Base-by-base conservation (phyloP, 1,139 yeast genomes). In the Candida freyschussii region DNA sequence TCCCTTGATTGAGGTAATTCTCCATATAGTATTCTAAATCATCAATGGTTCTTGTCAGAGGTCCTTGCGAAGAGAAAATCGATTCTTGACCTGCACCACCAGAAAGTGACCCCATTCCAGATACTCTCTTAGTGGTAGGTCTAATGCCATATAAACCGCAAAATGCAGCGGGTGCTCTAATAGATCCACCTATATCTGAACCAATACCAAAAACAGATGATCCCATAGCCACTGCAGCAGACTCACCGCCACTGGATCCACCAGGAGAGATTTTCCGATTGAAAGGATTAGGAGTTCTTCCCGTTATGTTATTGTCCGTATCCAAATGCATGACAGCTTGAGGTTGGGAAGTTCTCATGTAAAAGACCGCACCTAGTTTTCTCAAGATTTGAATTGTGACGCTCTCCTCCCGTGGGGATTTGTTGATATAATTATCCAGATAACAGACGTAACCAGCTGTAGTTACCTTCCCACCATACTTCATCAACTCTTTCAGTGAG, bases 231-330 rank as follows among this genome's bases (percentile, higher is more conserved):
- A 77, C 75, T 46, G 78, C 59, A 1, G 87, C 74, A 40, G 87
- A 85, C 53, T 80, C 89, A 46, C 93, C 93, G 30, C 87, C 82
- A 5, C 86, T 78, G 1, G 86, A 78, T 13, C 93, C 93, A 41
- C 82, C 82, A 4, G 78, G 65, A 20, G 76, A 67, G 36, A 75
- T 53, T 19, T 65, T 57, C n/a, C 72, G 60, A 49, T 76, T 75
- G 52, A 55, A 59, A 1, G 81, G 76, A 50, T 75, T 76, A 33
- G 70, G 57, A 9, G 78, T 67, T 47, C 75, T 60, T 4, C 81
- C 81, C 32, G 56, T 62, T 44, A 68, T 60, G 49, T 62, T 64
- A 48, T 69, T 69, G 42, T 66, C 63, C 13, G 75, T 69, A 43
- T 71, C 77, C 32, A 70, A 50, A 44, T 69, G 75, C 80, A 75